Percentiles rank a stretch among this genome's conserved stretches.
Evolutionary conservation across 2,329 filamentous ascomycete species (phyloP).

Genomic region (Monilinia aucupariae): DNA sequence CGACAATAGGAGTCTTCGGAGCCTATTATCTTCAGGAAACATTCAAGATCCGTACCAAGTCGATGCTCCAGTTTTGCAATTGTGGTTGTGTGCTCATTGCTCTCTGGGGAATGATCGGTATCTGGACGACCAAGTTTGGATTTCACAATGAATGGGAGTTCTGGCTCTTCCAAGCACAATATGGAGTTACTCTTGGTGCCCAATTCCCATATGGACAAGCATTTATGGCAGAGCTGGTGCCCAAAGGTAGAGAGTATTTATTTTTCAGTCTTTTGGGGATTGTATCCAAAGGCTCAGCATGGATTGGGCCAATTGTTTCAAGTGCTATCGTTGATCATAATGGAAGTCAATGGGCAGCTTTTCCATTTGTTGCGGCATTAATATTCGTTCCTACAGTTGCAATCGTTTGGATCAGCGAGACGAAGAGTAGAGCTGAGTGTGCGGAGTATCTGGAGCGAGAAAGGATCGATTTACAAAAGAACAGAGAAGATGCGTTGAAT

Average conservation of each 20-base stretch:
- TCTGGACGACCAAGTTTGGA: slow-evolving; percentile 32
- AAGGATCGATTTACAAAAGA: slow-evolving; percentile 27
- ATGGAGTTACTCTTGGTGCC: slow-evolving; percentile 29
- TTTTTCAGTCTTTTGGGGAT: slow-evolving; percentile 35
- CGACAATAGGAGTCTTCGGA: slow-evolving; percentile 27
- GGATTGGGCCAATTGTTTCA: slow-evolving; percentile 34
- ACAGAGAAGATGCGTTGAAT: not conserved
- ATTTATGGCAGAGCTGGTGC: slow-evolving; percentile 34
- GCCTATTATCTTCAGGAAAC: slow-evolving; percentile 29
- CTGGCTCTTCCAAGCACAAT: slow-evolving; percentile 32
- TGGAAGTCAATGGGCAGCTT: slow-evolving; percentile 32
- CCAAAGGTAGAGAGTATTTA: slow-evolving; percentile 32
- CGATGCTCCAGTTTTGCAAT: slow-evolving; percentile 32
- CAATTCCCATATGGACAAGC: slow-evolving; percentile 34
- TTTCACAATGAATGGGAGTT: slow-evolving; percentile 35
- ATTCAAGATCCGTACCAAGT: slow-evolving; percentile 31
- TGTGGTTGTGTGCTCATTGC: slow-evolving; percentile 28
- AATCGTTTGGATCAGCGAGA: slow-evolving; percentile 33
- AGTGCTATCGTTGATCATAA: slow-evolving; percentile 33
- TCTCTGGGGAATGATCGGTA: slow-evolving; percentile 33
- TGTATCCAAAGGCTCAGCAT: slow-evolving; percentile 33
- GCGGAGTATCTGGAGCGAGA: slow-evolving; percentile 31
- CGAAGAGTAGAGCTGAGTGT: slow-evolving; percentile 32
- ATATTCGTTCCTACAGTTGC: slow-evolving; percentile 31
- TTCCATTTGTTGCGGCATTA: slow-evolving; percentile 31